Evolutionary conservation across 176 grass and related monocot genomes (phyloP), one percentile per base, ranked within the genome.

Genomic region (Echinochloa phyllopogon): DNA sequence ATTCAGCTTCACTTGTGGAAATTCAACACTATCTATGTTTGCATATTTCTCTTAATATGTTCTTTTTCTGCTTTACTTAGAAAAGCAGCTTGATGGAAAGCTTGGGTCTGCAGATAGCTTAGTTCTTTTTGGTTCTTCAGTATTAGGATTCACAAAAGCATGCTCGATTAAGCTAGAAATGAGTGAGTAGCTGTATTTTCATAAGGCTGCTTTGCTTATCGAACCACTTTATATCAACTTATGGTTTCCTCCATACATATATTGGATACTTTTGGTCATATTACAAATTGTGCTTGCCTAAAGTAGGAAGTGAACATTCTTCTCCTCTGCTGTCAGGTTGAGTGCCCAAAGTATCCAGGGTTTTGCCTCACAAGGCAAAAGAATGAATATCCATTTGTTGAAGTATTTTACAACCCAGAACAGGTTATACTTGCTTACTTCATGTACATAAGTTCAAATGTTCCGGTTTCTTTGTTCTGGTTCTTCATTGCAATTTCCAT

Each of bases 331-430:
- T 86, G 15, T 44, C 76, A 98, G 95, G 95, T 95, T 10, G 93
- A 98, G 78, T 98, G 95, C 72, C 93, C 95, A 76, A 98, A 98
- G 92, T 95, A 93, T 88, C 95, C 95, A 45, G 89, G 93, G 62
- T 98, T 98, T 95, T 95, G 95, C 72, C 88, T 98, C 25, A 84
- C 92, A 47, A 93, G 95, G 67, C 92, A 92, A 61, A 98, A 23
- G 76, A 98, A 89, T 6, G 95, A 98, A 14, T 98, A 98, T 87
- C 95, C 95, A 58, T 98, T 98, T 76, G 78, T 98, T 93, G 95
- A 98, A 92, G 90, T 98, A 79, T 98, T 95, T 92, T 88, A 93
- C 79, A 93, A 82, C 43, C 95, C 95, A 63, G 93, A 98, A 82
- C 93, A 98, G 87, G 95, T 98, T 56, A 51, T 23, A 61, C 25